Conservation (phyloP, 768 basidiomycete species). For the Pisolithus orientalis region DNA sequence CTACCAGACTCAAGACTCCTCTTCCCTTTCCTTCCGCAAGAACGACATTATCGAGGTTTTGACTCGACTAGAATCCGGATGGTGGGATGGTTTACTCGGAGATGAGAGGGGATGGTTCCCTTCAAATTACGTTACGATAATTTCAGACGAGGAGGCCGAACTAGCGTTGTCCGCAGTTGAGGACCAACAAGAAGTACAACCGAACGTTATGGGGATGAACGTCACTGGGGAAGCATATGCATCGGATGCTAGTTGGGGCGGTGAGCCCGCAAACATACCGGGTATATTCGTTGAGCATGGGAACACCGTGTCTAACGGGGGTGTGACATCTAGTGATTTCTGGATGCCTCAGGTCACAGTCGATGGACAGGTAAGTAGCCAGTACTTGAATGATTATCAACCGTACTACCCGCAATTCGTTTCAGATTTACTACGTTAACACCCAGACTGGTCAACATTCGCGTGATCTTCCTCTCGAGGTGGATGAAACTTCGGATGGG, state of each 20-base stretch:
- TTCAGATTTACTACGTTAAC: slow-evolving; percentile 94
- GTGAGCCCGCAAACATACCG: slow-evolving; percentile 28
- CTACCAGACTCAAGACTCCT: slow-evolving; percentile 81
- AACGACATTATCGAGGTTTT: slow-evolving; percentile 94
- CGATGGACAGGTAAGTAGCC: slow-evolving; percentile 68
- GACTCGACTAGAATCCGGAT: slow-evolving; percentile 85
- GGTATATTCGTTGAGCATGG: slow-evolving; percentile 30
- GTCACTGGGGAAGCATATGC: slow-evolving; percentile 20
- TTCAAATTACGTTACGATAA: slow-evolving; percentile 83
- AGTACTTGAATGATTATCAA: neutral
- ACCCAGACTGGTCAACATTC: slow-evolving; percentile 80
- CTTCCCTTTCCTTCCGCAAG: slow-evolving; percentile 80
- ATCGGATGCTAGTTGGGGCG: slow-evolving; percentile 45
- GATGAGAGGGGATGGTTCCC: slow-evolving; percentile 97
- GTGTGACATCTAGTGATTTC: slow-evolving; percentile 58
- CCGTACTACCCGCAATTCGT: neutral
- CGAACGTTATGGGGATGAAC: slow-evolving; percentile 9
- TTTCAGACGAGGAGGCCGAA: slow-evolving; percentile 80
- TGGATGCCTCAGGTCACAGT: slow-evolving; percentile 86
- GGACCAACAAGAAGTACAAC: slow-evolving; percentile 9
- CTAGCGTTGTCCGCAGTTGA: slow-evolving; percentile 39
- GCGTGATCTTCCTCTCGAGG: slow-evolving; percentile 75
- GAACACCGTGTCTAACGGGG: slow-evolving; percentile 20
- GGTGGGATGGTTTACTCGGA: slow-evolving; percentile 95
- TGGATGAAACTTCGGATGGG: slow-evolving; percentile 57